Conservation (phyloP, 2,329 filamentous ascomycete species). For the Fusarium globosum region DNA sequence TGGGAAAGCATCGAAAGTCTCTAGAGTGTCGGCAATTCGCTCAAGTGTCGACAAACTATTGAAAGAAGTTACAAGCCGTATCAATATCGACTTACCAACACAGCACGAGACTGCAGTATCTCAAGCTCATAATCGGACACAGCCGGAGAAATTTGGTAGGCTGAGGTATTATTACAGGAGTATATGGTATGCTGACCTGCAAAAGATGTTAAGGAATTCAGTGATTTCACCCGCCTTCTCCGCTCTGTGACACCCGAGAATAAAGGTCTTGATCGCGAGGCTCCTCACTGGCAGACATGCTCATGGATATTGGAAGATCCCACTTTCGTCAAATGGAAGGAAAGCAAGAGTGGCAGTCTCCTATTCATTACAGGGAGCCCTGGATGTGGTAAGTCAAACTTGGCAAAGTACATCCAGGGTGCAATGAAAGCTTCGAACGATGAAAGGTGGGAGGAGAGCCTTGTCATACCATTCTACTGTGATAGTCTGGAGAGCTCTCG, state of each 20-base stretch:
- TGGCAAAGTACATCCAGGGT: constrained; percentile 37
- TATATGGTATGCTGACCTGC: neutral
- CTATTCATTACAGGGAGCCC: constrained; percentile 37
- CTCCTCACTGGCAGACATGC: constrained; percentile 33
- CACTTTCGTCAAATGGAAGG: constrained; percentile 26
- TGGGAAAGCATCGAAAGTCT: constrained; percentile 4
- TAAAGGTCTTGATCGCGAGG: constrained; percentile 31
- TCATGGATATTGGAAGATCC: constrained; percentile 31
- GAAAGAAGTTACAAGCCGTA: constrained; percentile 22
- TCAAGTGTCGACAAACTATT: constrained; percentile 24
- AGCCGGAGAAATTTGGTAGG: constrained; percentile 26
- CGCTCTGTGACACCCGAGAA: constrained; percentile 31
- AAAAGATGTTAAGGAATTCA: constrained; percentile 24
- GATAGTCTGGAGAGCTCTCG: constrained; percentile 36
- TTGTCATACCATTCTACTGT: constrained; percentile 37
- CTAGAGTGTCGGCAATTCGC: constrained; percentile 23
- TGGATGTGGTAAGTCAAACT: constrained; percentile 36
- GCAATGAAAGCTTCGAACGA: constrained; percentile 17
- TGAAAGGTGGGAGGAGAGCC: constrained; percentile 8
- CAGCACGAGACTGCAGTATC: constrained; percentile 13
- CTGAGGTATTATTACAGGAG: neutral
- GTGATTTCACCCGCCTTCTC: constrained; percentile 21
- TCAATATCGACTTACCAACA: neutral
- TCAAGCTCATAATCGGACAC: constrained; percentile 12
- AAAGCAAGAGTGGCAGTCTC: constrained; percentile 17